Evolutionary conservation across 495 filamentous ascomycete species (phyloP), one percentile per base, ranked within the genome.

Genomic region (Tuber microsphaerosporum): DNA sequence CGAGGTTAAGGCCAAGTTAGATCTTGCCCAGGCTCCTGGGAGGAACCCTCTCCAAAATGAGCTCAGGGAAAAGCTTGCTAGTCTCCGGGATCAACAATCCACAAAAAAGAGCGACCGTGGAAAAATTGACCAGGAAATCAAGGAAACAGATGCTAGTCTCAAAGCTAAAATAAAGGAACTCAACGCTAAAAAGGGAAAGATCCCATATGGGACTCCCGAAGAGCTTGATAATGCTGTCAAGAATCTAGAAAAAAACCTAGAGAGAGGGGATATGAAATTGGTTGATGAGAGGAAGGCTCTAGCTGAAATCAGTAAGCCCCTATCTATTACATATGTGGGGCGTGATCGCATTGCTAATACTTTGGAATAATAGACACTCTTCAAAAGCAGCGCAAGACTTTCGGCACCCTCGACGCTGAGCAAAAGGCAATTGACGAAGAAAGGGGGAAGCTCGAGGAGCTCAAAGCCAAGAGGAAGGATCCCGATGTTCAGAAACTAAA

Each of bases 211-310:
- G 88, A 92, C 85, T 76, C 89, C 91, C 72, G 94, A 94, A 48
- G 95, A 98, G 61, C 85, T 98, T 71, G 93, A 98, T 83, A 86
- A 86, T 34, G 89, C 93, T 83, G 94, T 99, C 78, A 86, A 89
- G 44, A 86, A 86, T 22, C 89, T 97, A 70, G 93, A 97, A 74
- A 90, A 90, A 84, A 88, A 92, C 74, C 93, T 97, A 75, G 92
- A 95, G 83, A 88, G 89, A 71, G 93, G 94, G 69, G 91, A 87
- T 77, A 92, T 98, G 90, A 95, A 93, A 81, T 84, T 99, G 74
- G 96, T 97, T 6, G 95, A 98, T 76, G 96, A 98, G 89, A 94
- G 92, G 88, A 97, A 97, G 88, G 92, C 93, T 8, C 86, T 98
- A 1, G 84, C 88, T 31, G 93, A 97, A 78, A 89, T 96, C 74